Conservation (phyloP, 345 rosid genomes). For the Eucalyptus cloeziana region DNA sequence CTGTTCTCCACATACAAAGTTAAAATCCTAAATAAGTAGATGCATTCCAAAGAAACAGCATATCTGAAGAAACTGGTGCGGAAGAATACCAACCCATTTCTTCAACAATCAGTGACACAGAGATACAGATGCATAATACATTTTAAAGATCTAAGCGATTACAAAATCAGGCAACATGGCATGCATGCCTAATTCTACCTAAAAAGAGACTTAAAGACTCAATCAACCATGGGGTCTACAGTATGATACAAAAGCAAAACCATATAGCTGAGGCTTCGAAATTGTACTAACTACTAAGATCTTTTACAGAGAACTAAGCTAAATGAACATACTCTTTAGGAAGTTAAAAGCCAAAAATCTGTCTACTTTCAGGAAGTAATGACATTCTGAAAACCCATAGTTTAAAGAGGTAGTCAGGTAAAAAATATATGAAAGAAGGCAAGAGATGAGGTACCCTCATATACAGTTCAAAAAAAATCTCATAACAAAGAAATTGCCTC, state of each 20-base stretch:
- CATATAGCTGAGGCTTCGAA: background rate
- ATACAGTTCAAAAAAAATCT: background rate
- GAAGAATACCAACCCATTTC: background rate
- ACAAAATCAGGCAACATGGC: background rate
- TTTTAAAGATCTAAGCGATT: background rate
- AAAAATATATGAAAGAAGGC: background rate
- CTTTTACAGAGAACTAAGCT: background rate
- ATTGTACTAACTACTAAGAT: background rate
- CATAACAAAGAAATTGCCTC: background rate
- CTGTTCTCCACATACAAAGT: constrained; percentile 12
- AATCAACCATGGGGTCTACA: background rate
- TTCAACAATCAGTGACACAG: background rate
- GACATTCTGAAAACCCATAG: background rate
- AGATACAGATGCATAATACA: background rate
- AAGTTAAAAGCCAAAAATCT: background rate
- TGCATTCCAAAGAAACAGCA: background rate
- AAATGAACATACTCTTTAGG: background rate
- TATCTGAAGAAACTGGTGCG: background rate
- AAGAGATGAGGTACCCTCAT: background rate
- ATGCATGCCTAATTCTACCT: background rate
- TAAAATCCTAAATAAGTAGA: background rate
- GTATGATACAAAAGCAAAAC: background rate
- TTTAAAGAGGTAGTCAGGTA: background rate
- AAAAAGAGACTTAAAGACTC: background rate
- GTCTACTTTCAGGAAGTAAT: background rate